Base-by-base conservation (phyloP, 2,329 filamentous ascomycete genomes). In the Ascocoryne sarcoides region DNA sequence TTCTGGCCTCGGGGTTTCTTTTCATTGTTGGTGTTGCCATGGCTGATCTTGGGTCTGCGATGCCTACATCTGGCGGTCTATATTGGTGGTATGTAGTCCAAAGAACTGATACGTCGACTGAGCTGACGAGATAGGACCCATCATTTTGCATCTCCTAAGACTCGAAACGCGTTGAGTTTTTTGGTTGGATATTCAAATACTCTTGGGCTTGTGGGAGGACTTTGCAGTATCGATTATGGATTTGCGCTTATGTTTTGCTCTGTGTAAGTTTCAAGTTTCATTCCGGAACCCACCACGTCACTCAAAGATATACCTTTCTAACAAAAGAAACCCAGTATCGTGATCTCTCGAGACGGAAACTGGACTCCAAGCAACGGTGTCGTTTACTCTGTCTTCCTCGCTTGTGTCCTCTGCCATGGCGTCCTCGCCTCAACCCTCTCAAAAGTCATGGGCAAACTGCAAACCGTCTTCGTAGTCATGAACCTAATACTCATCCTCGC, bases 171-270 rank as follows among this genome's bases (percentile, higher is more conserved):
- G 3, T 56, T 79, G n/a, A 73, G 68, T 47, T 78, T 77, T 50
- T 55, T 77, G 23, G 73, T 78, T 14, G 74, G 74, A 19, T 77
- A 77, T 48, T 75, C 71, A 54, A 78, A 79, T 51, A 78, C 71
- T 2, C 62, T 79, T 14, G 75, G 75, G 5, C 56, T 77, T 7
- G 65, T 79, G n/a, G 75, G 73, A 21, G 75, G 75, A 4, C 62
- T 79, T 10, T 79, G 75, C 57, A 76, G 72, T 17, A 73, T 79
- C 45, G 75, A 79, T 53, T 80, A 60, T 48, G 55, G 71, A 1
- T 73, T 74, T 51, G 66, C 71, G 2, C 57, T 73, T 29, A 76
- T 76, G 72, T 68, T 77, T 36, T 65, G 76, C 19, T 73, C 73
- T 2, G 70, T 76, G 55, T 61, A 55, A 37, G 58, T 51, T 10